Conservation (phyloP, 305 asterid species). For the Vinca major region DNA sequence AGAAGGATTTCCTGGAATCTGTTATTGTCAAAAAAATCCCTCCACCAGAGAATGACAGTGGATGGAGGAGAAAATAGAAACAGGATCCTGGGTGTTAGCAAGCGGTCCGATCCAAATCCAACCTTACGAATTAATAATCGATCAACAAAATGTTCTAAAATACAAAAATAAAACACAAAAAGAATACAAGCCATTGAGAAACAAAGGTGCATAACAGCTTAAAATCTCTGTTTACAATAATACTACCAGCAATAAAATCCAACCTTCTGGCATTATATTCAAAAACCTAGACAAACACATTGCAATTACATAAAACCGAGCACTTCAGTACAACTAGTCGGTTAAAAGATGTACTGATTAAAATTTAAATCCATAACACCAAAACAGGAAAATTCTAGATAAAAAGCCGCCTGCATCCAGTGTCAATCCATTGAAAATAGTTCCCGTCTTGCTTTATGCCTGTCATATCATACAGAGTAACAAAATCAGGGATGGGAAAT, state of each 20-base stretch:
- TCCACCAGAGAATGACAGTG: too few relatives aligned
- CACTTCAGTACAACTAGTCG: conserved; percentile 13
- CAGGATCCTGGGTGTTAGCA: too few relatives aligned
- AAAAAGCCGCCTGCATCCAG: conserved; percentile 33
- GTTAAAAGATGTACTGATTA: conserved; percentile 12
- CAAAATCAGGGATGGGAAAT: not conserved
- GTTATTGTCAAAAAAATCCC: too few relatives aligned
- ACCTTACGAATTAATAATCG: not conserved
- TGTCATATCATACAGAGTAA: not conserved
- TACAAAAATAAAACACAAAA: not conserved
- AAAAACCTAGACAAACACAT: conserved; percentile 17
- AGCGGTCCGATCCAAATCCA: too few relatives aligned
- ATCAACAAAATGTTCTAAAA: not conserved
- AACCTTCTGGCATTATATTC: conserved; percentile 9
- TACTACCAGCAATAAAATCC: not conserved
- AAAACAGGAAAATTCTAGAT: conserved; percentile 18
- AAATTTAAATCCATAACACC: conserved; percentile 17
- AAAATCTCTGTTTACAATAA: not conserved
- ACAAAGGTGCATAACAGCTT: not conserved
- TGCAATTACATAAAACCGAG: conserved; percentile 15
- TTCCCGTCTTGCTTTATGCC: conserved; percentile 7
- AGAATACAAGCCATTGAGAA: not conserved
- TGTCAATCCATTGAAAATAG: conserved; percentile 19
- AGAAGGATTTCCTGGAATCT: too few relatives aligned
- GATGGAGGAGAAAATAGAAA: too few relatives aligned